phyloP scores from a whole-genome alignment of 768 basidiomycete species.

The Suillus fuscotomentosus region DNA sequence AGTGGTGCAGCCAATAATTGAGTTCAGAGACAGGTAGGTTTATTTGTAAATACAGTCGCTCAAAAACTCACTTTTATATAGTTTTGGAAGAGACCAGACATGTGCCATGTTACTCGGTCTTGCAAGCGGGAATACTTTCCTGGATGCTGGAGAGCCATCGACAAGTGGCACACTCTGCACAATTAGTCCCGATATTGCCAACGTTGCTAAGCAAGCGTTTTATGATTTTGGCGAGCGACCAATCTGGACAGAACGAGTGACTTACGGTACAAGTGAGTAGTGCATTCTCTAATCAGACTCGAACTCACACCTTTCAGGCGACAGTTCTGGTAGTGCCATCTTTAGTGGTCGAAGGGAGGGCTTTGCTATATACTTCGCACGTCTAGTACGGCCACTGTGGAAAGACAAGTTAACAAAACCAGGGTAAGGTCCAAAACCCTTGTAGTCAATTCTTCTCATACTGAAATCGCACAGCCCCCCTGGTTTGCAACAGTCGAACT shows the following conservation, averaged over 20 bases:
- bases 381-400: constrained; percentile 88
- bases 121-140: constrained; percentile 80
- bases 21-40: constrained; percentile 75
- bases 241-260: constrained; percentile 75
- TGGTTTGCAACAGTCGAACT: constrained; percentile 55
- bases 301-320: constrained; percentile 37
- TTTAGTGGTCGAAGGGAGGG: constrained; percentile 91
- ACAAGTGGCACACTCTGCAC: constrained; percentile 45
- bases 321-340: constrained; percentile 68
- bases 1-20: constrained; percentile 73
- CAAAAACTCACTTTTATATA: constrained; percentile 28
- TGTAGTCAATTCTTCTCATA: constrained; percentile 1
- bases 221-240: constrained; percentile 85
- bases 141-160: constrained; percentile 56
- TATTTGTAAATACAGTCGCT: neutral
- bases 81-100: constrained; percentile 89
- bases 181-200: constrained; percentile 60
- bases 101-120: constrained; percentile 90
- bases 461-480: constrained; percentile 30
- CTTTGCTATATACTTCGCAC: constrained; percentile 80
- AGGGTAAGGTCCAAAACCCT: constrained; percentile 41
- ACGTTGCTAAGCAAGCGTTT: constrained; percentile 79
- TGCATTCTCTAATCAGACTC: neutral
- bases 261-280: constrained; percentile 68
- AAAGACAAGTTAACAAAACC: constrained; percentile 69